These are phyloP conservation scores for Glycine soja DNA, from an alignment of 306 rosid species.

Conservation along the genomic window DNA sequence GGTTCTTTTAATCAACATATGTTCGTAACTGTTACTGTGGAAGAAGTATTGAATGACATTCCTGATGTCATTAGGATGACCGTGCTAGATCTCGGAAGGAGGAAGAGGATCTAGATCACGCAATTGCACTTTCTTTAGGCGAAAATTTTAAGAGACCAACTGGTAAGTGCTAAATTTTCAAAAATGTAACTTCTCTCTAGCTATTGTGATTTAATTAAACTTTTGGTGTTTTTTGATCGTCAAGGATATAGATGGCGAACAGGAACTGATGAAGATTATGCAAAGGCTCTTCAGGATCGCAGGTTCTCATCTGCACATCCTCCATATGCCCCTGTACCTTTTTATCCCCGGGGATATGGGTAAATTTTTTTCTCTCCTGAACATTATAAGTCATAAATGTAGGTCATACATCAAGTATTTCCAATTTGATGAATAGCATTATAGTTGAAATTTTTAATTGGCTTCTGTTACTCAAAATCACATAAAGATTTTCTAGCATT, in stretches of 20 bases:
- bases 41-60: slow-evolving; percentile 19
- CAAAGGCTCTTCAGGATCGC: slow-evolving; percentile 64
- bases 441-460: slow-evolving; percentile 26
- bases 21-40: neutral
- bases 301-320: slow-evolving; percentile 58
- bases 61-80: slow-evolving; percentile 63
- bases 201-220: slow-evolving; percentile 1
- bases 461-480: neutral
- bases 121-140: slow-evolving; percentile 66
- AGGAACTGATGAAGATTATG: slow-evolving; percentile 59
- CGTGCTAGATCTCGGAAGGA: slow-evolving; percentile 68
- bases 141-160: slow-evolving; percentile 70
- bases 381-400: too few species aligned
- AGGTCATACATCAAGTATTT: neutral
- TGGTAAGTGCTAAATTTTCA: slow-evolving; percentile 50
- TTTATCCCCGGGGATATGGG: slow-evolving; percentile 58
- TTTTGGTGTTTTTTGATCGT: slow-evolving; percentile 24
- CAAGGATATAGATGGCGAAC: slow-evolving; percentile 67
- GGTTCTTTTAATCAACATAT: neutral
- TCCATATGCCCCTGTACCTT: slow-evolving; percentile 59
- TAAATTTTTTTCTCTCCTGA: slow-evolving; percentile 34
- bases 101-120: slow-evolving; percentile 72
- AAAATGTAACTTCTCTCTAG: neutral
- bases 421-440: slow-evolving; percentile 26
- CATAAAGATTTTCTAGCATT: neutral